phyloP scores from a whole-genome alignment of 495 filamentous ascomycete genomes.

The Xylaria longipes region DNA sequence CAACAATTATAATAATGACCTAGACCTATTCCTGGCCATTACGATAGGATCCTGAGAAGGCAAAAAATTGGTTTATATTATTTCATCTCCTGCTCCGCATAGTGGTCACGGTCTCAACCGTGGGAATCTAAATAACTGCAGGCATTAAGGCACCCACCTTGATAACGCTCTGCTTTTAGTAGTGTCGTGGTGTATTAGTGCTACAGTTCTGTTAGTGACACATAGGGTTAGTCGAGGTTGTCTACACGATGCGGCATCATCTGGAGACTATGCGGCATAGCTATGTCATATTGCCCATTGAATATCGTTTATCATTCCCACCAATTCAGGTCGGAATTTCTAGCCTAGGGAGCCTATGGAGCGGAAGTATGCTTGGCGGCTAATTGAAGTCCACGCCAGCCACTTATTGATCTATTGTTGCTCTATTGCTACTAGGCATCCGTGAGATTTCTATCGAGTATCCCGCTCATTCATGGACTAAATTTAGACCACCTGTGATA shows the following conservation, averaged over 20 bases:
- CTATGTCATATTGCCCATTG: not conserved
- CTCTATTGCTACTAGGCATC: not conserved
- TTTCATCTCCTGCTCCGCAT: not conserved
- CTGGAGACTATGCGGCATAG: not conserved
- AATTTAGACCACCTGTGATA: not conserved
- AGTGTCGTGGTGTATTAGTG: too few species aligned
- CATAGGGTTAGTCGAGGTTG: too few species aligned
- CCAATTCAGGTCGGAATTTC: too few species aligned
- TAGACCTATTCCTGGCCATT: not conserved
- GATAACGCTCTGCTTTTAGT: too few species aligned
- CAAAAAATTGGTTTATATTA: not conserved
- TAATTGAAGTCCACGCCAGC: not conserved
- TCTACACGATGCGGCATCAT: not conserved
- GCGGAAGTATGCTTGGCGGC: not conserved
- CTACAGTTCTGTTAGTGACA: too few species aligned
- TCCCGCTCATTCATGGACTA: not conserved
- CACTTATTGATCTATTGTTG: constrained; percentile 5
- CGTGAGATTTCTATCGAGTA: not conserved
- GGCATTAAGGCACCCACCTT: too few species aligned
- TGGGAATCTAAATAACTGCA: too few species aligned
- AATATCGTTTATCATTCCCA: not conserved
- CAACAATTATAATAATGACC: not conserved
- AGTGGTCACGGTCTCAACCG: too few species aligned
- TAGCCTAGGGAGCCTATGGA: not conserved
- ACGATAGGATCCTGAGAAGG: not conserved